Conservation (phyloP, 139 green algal species). For the Volvox reticuliferus region DNA sequence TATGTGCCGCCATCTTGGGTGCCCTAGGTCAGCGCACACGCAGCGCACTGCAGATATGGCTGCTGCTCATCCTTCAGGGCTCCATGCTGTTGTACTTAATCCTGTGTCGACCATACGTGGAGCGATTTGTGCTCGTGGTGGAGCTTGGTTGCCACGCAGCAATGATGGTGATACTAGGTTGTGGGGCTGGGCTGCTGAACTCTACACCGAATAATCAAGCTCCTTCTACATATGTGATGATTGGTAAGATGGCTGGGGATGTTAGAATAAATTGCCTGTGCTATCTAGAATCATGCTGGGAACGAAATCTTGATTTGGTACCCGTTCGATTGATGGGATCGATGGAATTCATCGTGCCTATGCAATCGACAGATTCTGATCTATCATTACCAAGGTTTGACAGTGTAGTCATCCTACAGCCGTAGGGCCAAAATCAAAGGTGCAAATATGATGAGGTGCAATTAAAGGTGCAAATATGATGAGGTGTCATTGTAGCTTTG, state of each 20-base stretch:
- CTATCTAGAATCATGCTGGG: too few species aligned
- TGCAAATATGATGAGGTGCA: too few species aligned
- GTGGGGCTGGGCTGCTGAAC: neutral
- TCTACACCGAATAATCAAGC: neutral
- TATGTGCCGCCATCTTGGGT: neutral
- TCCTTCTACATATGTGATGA: slow-evolving; percentile 1
- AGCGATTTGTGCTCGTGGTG: neutral
- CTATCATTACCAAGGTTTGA: too few species aligned
- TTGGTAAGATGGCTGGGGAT: neutral
- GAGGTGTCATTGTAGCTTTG: too few species aligned
- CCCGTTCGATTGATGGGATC: too few species aligned
- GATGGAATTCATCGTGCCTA: too few species aligned
- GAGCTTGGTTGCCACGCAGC: neutral
- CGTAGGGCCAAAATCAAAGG: too few species aligned
- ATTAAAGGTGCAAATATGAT: too few species aligned
- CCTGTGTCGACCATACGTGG: neutral
- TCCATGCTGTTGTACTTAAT: neutral
- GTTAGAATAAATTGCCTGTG: too few species aligned
- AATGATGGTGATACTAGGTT: neutral
- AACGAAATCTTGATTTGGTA: too few species aligned
- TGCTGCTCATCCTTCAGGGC: neutral
- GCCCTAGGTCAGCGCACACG: neutral
- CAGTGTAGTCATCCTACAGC: too few species aligned
- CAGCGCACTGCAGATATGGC: neutral
- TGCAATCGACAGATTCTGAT: too few species aligned